phyloP scores from a whole-genome alignment of 768 basidiomycete genomes.

The Lactarius hatsudake region DNA sequence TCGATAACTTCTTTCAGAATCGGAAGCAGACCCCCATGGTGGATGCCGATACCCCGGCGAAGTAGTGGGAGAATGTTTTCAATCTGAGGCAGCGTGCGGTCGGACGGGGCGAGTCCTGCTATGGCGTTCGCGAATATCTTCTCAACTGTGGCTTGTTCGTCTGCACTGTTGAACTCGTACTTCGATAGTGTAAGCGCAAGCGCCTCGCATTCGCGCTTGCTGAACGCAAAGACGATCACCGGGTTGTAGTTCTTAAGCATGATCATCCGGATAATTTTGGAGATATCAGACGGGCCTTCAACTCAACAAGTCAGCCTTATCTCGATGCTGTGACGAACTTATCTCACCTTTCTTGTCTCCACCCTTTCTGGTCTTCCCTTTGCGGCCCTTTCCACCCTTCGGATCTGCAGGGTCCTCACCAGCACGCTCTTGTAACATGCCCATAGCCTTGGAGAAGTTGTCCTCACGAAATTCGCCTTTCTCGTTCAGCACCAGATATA shows the following conservation, averaged over 20 bases:
- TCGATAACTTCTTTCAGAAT: conserved; percentile 99
- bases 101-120: conserved; percentile 79
- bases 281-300: conserved; percentile 86
- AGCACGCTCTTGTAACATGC: conserved; percentile 74
- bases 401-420: conserved; percentile 94
- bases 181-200: conserved; percentile 92
- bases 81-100: conserved; percentile 91
- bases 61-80: conserved; percentile 88
- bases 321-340: background rate
- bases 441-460: conserved; percentile 98
- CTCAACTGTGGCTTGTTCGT: conserved; percentile 83
- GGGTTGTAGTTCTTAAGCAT: conserved; percentile 97
- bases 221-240: conserved; percentile 97
- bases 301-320: conserved; percentile 13
- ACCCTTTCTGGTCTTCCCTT: conserved; percentile 94
- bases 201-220: conserved; percentile 95
- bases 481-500: conserved; percentile 98
- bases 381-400: conserved; percentile 77
- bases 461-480: conserved; percentile 96
- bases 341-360: conserved; percentile 81
- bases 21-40: conserved; percentile 95
- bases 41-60: conserved; percentile 94
- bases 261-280: conserved; percentile 98
- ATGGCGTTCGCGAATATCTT: conserved; percentile 96
- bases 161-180: conserved; percentile 89